Percentiles rank a stretch among this genome's conserved stretches.
phyloP scores from a whole-genome alignment of 2,329 filamentous ascomycete species.

The Venturia aucupariae region DNA sequence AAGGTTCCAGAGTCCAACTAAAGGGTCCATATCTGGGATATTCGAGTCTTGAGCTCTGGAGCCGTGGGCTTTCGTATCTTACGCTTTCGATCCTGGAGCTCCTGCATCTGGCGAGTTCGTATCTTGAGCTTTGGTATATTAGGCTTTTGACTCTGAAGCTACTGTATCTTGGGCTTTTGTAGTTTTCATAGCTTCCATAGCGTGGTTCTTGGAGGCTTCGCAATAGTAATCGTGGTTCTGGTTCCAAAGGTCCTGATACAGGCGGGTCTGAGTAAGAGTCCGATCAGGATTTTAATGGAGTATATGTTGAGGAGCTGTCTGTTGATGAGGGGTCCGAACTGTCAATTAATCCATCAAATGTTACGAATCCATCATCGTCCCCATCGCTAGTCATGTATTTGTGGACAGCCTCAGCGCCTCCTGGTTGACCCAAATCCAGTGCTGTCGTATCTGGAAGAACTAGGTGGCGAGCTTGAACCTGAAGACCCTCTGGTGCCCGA shows the following conservation, averaged over 20 bases:
- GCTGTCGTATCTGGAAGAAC: conserved; percentile 51
- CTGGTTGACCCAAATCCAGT: conserved; percentile 65
- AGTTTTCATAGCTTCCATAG: background rate
- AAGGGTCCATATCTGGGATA: too few relatives aligned
- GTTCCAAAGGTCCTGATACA: background rate
- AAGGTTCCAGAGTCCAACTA: background rate
- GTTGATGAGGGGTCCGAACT: background rate
- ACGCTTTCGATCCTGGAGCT: background rate
- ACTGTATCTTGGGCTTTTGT: background rate
- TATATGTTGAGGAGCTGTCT: background rate
- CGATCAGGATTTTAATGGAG: background rate
- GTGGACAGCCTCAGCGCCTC: conserved; percentile 21
- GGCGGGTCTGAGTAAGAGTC: background rate
- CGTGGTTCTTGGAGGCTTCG: background rate
- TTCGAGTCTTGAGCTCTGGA: background rate
- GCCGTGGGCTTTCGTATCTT: background rate
- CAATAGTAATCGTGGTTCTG: background rate
- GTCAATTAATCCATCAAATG: background rate
- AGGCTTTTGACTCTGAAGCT: background rate
- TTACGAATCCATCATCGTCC: background rate
- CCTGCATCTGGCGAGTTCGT: background rate
- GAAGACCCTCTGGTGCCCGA: background rate
- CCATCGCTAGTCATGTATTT: background rate
- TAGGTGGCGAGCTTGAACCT: conserved; percentile 21
- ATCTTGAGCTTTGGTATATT: background rate